Percentiles rank a stretch among this genome's conserved stretches.
Conservation (phyloP, 768 basidiomycete species). For the Coprinopsis cinerea region DNA sequence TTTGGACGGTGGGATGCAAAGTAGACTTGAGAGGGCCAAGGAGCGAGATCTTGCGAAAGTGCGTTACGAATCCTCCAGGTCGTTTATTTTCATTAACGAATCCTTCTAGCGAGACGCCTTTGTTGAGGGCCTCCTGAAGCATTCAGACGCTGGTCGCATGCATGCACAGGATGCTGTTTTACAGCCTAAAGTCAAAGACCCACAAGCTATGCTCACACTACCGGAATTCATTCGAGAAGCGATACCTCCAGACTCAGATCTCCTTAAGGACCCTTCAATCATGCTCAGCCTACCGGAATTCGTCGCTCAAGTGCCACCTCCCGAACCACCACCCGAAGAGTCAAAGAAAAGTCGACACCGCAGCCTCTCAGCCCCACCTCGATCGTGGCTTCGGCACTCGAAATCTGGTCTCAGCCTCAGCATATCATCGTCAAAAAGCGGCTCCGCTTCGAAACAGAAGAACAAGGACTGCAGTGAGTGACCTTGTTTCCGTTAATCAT, state of each 20-base stretch:
- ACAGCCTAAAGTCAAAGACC: conserved; percentile 38
- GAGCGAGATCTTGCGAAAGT: conserved; percentile 64
- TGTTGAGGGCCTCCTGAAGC: conserved; percentile 65
- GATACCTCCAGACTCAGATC: conserved; percentile 26
- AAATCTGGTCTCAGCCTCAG: conserved; percentile 18
- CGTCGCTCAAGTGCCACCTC: conserved; percentile 28
- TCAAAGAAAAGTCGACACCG: conserved; percentile 36
- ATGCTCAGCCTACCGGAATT: conserved; percentile 57
- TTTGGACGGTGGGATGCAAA: conserved; percentile 55
- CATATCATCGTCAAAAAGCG: conserved; percentile 15
- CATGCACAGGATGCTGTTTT: conserved; percentile 75
- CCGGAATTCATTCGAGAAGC: conserved; percentile 62
- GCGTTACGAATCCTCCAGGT: no score
- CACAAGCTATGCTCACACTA: conserved; percentile 47
- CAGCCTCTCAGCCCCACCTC: conserved; percentile 56
- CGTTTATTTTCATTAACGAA: not conserved
- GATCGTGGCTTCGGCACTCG: conserved; percentile 49
- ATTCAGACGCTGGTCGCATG: conserved; percentile 69
- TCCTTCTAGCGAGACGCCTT: conserved; percentile 64
- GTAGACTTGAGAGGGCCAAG: conserved; percentile 47
- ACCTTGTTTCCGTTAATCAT: not conserved
- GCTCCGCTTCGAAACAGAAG: conserved; percentile 17
- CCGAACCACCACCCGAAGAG: conserved; percentile 11
- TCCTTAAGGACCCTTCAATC: conserved; percentile 33
- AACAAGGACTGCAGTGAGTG: conserved; percentile 15